These are phyloP conservation scores for Coemansia sp. DNA, from an alignment of 192 early-diverging fungal genomes.

Conservation along the genomic window DNA sequence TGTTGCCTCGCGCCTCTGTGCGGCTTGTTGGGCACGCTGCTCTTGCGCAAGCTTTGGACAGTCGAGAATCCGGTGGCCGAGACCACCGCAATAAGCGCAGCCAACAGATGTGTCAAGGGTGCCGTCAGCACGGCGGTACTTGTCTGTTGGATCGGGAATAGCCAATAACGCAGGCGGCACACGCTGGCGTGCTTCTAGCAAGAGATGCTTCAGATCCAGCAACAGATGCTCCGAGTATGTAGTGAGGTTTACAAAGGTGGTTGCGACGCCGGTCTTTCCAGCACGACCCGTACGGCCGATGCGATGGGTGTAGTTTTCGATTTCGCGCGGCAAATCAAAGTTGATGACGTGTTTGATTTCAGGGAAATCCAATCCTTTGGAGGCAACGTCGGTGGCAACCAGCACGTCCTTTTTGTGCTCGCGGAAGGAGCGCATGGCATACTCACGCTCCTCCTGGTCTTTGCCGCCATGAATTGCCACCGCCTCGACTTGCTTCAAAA, in stretches of 20 bases:
- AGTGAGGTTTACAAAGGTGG: conserved; percentile 93
- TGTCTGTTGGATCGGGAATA: conserved; percentile 85
- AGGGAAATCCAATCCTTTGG: conserved; percentile 93
- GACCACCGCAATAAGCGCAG: conserved; percentile 92
- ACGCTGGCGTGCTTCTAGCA: conserved; percentile 87
- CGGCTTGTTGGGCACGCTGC: conserved; percentile 49
- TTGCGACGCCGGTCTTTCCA: conserved; percentile 94
- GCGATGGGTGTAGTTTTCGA: conserved; percentile 97
- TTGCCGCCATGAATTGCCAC: conserved; percentile 96
- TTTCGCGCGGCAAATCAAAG: conserved; percentile 99
- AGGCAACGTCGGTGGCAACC: conserved; percentile 95
- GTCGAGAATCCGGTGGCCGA: conserved; percentile 86
- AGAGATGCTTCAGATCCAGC: conserved; percentile 89
- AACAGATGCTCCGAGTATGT: conserved; percentile 86
- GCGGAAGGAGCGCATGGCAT: conserved; percentile 89
- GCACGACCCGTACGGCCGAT: conserved; percentile 97
- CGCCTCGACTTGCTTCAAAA: conserved; percentile 91
- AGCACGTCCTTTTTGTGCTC: conserved; percentile 89
- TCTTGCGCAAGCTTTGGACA: conserved; percentile 81
- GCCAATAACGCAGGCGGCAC: conserved; percentile 84
- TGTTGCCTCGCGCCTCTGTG: conserved; percentile 26
- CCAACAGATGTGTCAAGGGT: conserved; percentile 57
- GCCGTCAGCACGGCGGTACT: conserved; percentile 71
- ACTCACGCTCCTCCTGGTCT: conserved; percentile 96
- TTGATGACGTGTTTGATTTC: conserved; percentile 98